Conservation (phyloP, 345 rosid genomes). For the Aquilaria malaccensis region DNA sequence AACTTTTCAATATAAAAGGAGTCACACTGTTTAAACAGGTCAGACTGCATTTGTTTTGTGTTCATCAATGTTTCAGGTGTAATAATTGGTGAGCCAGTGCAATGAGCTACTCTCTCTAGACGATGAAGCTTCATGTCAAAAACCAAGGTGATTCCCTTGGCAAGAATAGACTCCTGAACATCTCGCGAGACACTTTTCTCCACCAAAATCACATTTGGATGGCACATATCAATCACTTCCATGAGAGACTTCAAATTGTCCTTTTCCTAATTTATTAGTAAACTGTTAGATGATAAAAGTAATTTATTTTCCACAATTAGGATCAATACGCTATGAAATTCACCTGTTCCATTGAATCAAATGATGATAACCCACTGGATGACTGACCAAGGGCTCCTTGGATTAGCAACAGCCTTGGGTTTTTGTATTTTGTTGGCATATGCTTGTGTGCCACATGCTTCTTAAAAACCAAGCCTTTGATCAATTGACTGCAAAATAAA, state of each 20-base stretch:
- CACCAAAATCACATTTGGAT: slow-evolving; percentile 78
- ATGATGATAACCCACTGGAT: slow-evolving; percentile 65
- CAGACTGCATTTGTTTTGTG: slow-evolving; percentile 68
- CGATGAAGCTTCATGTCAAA: slow-evolving; percentile 93
- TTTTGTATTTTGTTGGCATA: slow-evolving; percentile 75
- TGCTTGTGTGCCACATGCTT: slow-evolving; percentile 97
- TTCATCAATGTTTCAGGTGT: slow-evolving; percentile 43
- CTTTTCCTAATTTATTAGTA: slow-evolving; percentile 44
- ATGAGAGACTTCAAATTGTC: slow-evolving; percentile 46
- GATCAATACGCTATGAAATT: slow-evolving; percentile 5
- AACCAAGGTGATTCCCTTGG: slow-evolving; percentile 69
- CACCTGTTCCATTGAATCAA: slow-evolving; percentile 68
- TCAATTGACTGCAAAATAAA: slow-evolving; percentile 58
- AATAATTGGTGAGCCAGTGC: slow-evolving; percentile 67
- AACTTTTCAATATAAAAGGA: slow-evolving; percentile 77
- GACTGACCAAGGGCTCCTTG: slow-evolving; percentile 73
- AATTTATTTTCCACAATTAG: background rate
- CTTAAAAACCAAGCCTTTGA: slow-evolving; percentile 86
- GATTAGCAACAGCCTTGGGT: slow-evolving; percentile 69
- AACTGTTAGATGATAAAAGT: slow-evolving; percentile 16
- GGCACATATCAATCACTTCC: slow-evolving; percentile 52
- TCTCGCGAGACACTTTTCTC: slow-evolving; percentile 87
- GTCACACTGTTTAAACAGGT: slow-evolving; percentile 64
- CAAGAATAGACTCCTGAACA: slow-evolving; percentile 67
- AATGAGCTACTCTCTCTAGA: slow-evolving; percentile 71